These are phyloP conservation scores for Hymenoscyphus occultus DNA, from an alignment of 2,329 filamentous ascomycete genomes.

Conservation along the genomic window DNA sequence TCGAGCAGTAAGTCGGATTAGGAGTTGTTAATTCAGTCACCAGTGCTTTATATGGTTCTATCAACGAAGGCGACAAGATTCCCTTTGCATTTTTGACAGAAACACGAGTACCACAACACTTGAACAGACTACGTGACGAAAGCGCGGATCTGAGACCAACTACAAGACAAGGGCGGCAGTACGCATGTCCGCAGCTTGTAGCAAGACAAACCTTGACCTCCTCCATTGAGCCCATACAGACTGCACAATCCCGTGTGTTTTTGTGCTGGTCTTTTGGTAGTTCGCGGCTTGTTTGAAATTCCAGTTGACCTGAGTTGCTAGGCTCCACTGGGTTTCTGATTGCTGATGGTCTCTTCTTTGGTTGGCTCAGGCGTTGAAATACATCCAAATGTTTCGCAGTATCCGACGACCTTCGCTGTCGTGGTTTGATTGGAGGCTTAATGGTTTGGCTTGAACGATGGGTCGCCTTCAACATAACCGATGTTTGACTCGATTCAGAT, in stretches of 20 bases:
- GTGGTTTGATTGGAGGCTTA: background rate
- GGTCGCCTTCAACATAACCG: background rate
- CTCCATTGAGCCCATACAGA: conserved; percentile 23
- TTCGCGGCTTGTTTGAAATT: background rate
- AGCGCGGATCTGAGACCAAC: conserved; percentile 24
- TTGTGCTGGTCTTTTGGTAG: background rate
- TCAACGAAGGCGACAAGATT: conserved; percentile 17
- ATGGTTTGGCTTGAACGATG: conserved; percentile 9
- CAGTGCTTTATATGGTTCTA: conserved; percentile 24
- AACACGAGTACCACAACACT: conserved; percentile 23
- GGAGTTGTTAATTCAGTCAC: conserved; percentile 30
- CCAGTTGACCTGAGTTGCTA: background rate
- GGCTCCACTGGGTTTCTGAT: background rate
- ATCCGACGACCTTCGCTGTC: background rate
- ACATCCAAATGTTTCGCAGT: background rate
- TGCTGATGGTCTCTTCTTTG: background rate
- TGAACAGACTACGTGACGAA: conserved; percentile 22
- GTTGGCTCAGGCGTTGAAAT: background rate
- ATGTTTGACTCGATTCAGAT: background rate
- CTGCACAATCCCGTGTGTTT: conserved; percentile 17
- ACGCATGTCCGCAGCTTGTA: conserved; percentile 22
- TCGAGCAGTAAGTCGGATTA: conserved; percentile 32
- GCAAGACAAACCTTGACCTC: conserved; percentile 19
- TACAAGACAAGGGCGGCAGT: conserved; percentile 25
- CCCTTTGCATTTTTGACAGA: background rate